Percentiles rank a stretch among this genome's conserved stretches.
phyloP scores from a whole-genome alignment of 2,329 filamentous ascomycete species.

The Neonectria hederae region DNA sequence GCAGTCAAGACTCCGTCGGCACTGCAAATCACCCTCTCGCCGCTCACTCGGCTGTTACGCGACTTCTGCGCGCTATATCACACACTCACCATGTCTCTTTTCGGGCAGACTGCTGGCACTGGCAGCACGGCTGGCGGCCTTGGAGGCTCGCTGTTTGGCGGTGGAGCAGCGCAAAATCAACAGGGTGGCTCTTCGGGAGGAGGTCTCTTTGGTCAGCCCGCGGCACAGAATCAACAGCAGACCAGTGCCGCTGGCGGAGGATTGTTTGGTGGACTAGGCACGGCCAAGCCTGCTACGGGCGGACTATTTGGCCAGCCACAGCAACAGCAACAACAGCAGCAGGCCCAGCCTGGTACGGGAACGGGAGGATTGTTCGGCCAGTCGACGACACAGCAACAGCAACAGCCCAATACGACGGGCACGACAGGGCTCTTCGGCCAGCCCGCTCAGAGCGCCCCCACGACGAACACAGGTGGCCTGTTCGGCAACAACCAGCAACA shows the following conservation, averaged over 20 bases:
- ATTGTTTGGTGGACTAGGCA: constrained; percentile 46
- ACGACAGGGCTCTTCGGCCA: constrained; percentile 45
- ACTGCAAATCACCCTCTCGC: constrained; percentile 12
- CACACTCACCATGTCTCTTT: constrained; percentile 47
- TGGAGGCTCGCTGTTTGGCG: constrained; percentile 37
- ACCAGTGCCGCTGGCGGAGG: constrained; percentile 36
- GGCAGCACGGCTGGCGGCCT: constrained; percentile 34
- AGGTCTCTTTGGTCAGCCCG: constrained; percentile 30
- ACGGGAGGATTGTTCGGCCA: constrained; percentile 42
- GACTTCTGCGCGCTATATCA: constrained; percentile 4
- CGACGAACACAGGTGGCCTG: constrained; percentile 32
- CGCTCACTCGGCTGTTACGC: constrained; percentile 9
- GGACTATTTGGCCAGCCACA: constrained; percentile 40
- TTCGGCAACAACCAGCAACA: constrained; percentile 37
- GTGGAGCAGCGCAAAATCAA: constrained; percentile 21
- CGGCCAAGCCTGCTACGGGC: constrained; percentile 38
- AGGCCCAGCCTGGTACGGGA: constrained; percentile 24
- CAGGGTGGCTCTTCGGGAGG: constrained; percentile 6
- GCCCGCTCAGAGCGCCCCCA: constrained; percentile 31
- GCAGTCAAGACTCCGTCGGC: constrained; percentile 27
- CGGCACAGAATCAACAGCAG: constrained; percentile 35
- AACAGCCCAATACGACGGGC: constrained; percentile 26
- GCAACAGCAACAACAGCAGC: constrained; percentile 33
- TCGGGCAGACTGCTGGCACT: constrained; percentile 42
- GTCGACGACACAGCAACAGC: constrained; percentile 29